phyloP scores from a whole-genome alignment of 495 filamentous ascomycete species.

The Evansstolkia leycettana region DNA sequence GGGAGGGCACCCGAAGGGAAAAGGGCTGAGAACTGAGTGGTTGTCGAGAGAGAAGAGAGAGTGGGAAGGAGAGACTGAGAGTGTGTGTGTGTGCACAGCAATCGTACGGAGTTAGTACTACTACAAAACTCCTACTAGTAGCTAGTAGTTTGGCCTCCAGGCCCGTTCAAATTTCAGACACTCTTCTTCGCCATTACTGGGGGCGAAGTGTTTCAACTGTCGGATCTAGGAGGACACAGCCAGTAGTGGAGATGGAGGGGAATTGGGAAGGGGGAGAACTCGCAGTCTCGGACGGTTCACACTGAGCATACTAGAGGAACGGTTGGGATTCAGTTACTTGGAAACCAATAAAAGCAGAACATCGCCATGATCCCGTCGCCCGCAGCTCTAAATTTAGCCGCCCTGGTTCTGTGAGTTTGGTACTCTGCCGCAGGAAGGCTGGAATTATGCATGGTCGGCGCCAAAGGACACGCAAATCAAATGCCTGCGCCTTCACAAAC shows the following conservation, averaged over 20 bases:
- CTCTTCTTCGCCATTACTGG: too few species aligned
- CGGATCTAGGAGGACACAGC: too few species aligned
- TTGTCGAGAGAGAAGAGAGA: slow-evolving; percentile 5
- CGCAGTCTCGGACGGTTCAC: too few species aligned
- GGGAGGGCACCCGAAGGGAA: background rate
- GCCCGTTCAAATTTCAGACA: too few species aligned
- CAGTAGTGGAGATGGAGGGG: background rate
- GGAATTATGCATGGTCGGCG: slow-evolving; percentile 21
- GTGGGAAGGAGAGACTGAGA: slow-evolving; percentile 4
- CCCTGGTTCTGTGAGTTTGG: slow-evolving; percentile 12
- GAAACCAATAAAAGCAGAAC: slow-evolving; percentile 5
- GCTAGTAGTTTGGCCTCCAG: too few species aligned
- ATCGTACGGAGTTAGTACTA: too few species aligned
- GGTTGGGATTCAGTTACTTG: slow-evolving; percentile 8
- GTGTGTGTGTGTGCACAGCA: too few species aligned
- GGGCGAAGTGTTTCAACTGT: too few species aligned
- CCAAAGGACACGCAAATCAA: slow-evolving; percentile 24
- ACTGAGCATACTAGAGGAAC: too few species aligned
- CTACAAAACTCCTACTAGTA: too few species aligned
- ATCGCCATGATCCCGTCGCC: slow-evolving; percentile 7
- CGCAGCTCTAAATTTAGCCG: slow-evolving; percentile 35
- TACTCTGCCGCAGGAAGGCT: slow-evolving; percentile 14
- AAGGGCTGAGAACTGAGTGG: background rate
- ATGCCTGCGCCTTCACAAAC: slow-evolving; percentile 14
- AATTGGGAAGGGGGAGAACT: too few species aligned